Evolutionary conservation across 1,139 yeast genomes (phyloP), one percentile per base, ranked within the genome.

Genomic region (Pichia sp.): DNA sequence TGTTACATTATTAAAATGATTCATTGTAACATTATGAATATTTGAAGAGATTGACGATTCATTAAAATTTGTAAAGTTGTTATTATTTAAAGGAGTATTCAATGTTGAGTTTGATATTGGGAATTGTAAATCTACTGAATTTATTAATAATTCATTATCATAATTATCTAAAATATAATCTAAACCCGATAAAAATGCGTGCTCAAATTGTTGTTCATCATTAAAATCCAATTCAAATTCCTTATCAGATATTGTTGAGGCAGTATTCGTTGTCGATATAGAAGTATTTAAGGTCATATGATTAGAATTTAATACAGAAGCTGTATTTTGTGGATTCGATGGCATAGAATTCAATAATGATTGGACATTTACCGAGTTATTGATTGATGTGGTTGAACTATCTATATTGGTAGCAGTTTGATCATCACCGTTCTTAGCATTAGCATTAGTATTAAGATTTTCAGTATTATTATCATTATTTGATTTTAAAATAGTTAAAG

Each of bases 111-210:
- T 25, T 5, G 35, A 5, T 10, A 25, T n/a, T 34, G 40, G 26
- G 31, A 34, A 20, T 33, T 37, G 31, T 3, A 29, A 41, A 31
- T 42, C 38, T 2, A 42, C 16, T 2, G 28, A 10, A 29, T 37
- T 37, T 3, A 43, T 37, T 3, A 43, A 16, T 11, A 48, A 28
- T 9, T 47, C 48, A 20, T 41, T 49, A 36, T 51, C 49, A 24
- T 39, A 49, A 27, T 48, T 48, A 34, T 45, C 52, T 23, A 56
- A 40, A 8, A 61, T 48, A 36, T 60, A 60, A 40, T 60, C 64
- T n/a, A 60, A 40, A 2, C 64, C 63, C 24, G 59, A 60, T 37
- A 56, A 56, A 6, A 61, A 48, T 2, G 61, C 64, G 42, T 50
- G 49, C 42, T 60, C 63, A 37, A 60, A 58, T 37, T 54, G 58